Conservation (phyloP, 345 rosid species). For the Eucalyptus polyanthemos region DNA sequence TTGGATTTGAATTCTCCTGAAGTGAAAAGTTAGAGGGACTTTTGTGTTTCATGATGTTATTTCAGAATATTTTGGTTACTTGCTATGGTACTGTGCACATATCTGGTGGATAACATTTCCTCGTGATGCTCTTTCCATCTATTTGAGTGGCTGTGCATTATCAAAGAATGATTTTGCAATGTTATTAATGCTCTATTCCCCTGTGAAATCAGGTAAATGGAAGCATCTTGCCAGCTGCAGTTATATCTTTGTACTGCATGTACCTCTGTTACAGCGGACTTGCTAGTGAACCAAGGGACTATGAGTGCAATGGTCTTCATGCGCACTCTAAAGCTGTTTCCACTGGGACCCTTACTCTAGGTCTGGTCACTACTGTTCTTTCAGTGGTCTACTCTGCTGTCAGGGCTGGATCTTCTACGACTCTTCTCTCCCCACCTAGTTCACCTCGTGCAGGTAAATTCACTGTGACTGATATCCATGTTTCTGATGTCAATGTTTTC, state of each 20-base stretch:
- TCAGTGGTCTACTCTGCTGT: slow-evolving; percentile 98
- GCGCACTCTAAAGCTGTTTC: slow-evolving; percentile 82
- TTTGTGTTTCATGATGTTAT: background rate
- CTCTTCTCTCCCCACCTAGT: slow-evolving; percentile 75
- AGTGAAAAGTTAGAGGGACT: background rate
- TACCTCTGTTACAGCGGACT: slow-evolving; percentile 97
- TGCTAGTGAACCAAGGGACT: slow-evolving; percentile 93
- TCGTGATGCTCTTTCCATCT: background rate
- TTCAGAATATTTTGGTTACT: background rate
- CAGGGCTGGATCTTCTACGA: slow-evolving; percentile 95
- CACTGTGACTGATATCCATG: background rate
- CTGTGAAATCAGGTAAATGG: slow-evolving; percentile 57
- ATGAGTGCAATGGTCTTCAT: slow-evolving; percentile 93
- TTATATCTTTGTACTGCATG: slow-evolving; percentile 85
- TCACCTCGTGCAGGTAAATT: slow-evolving; percentile 85
- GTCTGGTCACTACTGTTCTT: slow-evolving; percentile 77
- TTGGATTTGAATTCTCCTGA: background rate
- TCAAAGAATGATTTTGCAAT: background rate
- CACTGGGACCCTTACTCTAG: slow-evolving; percentile 77
- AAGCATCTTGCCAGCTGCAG: slow-evolving; percentile 93
- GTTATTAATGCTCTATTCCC: background rate
- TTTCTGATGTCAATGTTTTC: background rate
- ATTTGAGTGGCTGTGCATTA: background rate
- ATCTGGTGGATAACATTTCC: background rate
- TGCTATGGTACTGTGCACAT: background rate